Evolutionary conservation across 1,139 yeast genomes (phyloP), one percentile per base, ranked within the genome.

Genomic region (Candida sp.): DNA sequence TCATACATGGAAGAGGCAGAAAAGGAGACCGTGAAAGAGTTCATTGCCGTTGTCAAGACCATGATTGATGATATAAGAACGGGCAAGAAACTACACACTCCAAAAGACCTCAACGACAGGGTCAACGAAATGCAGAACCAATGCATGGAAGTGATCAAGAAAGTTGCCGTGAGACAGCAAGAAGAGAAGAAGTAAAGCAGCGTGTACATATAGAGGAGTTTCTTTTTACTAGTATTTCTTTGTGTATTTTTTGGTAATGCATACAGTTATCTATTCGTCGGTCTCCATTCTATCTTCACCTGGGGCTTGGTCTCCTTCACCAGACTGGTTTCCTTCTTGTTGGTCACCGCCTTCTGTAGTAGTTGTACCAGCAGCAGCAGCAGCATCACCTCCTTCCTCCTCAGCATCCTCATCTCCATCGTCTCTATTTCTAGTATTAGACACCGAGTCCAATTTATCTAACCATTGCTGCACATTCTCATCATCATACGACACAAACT

Each of bases 381-480:
- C 17, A 17, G 17, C 17, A 17, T 17, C 17, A 17, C 17, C 17
- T 17, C 17, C 17, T 17, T 17, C 71, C 5, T 63, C 70, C 25
- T 68, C 73, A 22, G 72, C 72, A 7, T 66, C 73, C 12, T 65
- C 78, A 44, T 69, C 76, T n/a, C 70, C 80, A 11, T 70, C 75
- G 38, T 67, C 78, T 58, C 72, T 72, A 55, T 70, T 74, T 66
- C 86, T 73, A 30, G 78, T 73, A 58, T 83, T 83, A 3, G 85
- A 74, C 8, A 81, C 84, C 4, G 86, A 77, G 59, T 85, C 91
- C 57, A 87, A 77, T 61, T 80, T 81, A 59, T 85, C 90, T 56
- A 87, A 78, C 92, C 92, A 87, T 59, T 83, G 89, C 63, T 87
- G 86, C 33, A 93, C 97, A 28, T 83, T 85, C 51, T 90, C 97